Conservation (phyloP, 2,329 filamentous ascomycete species). For the Raffaelea arxii region DNA sequence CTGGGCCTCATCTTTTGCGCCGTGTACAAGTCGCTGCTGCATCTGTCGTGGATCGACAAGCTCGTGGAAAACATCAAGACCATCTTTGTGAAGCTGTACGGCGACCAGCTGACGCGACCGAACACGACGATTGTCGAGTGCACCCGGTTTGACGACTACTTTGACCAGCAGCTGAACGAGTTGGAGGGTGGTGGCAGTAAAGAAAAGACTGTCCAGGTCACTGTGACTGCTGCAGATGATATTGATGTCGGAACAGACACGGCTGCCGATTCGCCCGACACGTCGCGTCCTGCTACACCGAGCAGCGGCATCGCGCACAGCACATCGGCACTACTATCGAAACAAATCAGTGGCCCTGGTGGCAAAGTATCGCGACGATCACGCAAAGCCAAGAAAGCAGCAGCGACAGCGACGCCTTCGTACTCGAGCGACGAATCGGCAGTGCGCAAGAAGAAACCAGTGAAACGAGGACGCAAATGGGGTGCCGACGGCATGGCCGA, state of each 20-base stretch:
- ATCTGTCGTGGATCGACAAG: constrained; percentile 94
- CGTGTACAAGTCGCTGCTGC: constrained; percentile 90
- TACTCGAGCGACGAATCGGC: constrained; percentile 77
- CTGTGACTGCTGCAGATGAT: no score
- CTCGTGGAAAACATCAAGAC: constrained; percentile 91
- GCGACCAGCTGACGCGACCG: constrained; percentile 72
- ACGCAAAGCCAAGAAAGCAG: constrained; percentile 52
- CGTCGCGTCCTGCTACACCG: constrained; percentile 72
- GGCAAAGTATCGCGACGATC: constrained; percentile 73
- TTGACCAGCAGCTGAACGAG: constrained; percentile 83
- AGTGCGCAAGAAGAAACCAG: constrained; percentile 45
- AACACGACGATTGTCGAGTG: constrained; percentile 73
- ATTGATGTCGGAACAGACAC: not conserved
- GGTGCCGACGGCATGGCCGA: constrained; percentile 80
- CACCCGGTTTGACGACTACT: constrained; percentile 77
- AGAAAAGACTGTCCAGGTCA: no score
- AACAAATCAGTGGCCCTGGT: no score
- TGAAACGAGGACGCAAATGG: constrained; percentile 87
- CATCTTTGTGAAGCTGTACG: constrained; percentile 85
- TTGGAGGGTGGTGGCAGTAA: constrained; percentile 49
- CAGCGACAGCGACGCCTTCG: constrained; percentile 34
- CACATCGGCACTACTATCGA: no score
- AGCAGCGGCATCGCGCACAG: constrained; percentile 43
- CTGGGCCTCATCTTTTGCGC: constrained; percentile 93
- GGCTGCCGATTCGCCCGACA: constrained; percentile 48